phyloP scores from a whole-genome alignment of 2,329 filamentous ascomycete genomes.

The Cladorrhinum sp. region DNA sequence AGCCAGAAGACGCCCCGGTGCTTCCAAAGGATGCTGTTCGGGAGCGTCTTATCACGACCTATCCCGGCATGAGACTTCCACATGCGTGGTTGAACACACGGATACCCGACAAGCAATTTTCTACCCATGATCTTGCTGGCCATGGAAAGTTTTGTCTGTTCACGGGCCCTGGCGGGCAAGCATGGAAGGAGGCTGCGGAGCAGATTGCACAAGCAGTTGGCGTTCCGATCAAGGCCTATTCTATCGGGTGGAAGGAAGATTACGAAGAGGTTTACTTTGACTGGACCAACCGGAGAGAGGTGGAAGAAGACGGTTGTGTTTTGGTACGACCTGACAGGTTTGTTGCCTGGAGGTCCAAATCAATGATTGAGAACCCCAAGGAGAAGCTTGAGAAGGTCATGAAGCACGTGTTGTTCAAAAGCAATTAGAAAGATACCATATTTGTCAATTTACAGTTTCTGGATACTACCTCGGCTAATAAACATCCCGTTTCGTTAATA shows the following conservation, averaged over 20 bases:
- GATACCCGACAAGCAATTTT: constrained; percentile 43
- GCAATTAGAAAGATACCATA: background rate
- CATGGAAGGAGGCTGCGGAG: constrained; percentile 49
- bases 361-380: constrained; percentile 14
- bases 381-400: constrained; percentile 19
- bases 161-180: constrained; percentile 51
- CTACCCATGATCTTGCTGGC: constrained; percentile 58
- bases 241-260: constrained; percentile 55
- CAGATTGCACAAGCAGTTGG: constrained; percentile 38
- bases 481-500: too few relatives aligned
- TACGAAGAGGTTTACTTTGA: constrained; percentile 60
- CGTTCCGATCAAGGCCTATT: constrained; percentile 46
- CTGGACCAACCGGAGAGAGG: constrained; percentile 50
- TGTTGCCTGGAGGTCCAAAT: constrained; percentile 45
- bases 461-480: too few relatives aligned
- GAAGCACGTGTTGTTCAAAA: constrained; percentile 14
- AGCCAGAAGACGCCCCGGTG: constrained; percentile 12
- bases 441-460: background rate
- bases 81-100: constrained; percentile 58
- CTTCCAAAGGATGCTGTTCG: constrained; percentile 40
- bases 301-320: constrained; percentile 56
- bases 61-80: constrained; percentile 56
- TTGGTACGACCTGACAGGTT: constrained; percentile 57
- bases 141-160: constrained; percentile 49
- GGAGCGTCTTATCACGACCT: constrained; percentile 44